These are phyloP conservation scores for Vitis rotundifolia DNA, from an alignment of 164 flowering plant genomes.

Conservation along the genomic window DNA sequence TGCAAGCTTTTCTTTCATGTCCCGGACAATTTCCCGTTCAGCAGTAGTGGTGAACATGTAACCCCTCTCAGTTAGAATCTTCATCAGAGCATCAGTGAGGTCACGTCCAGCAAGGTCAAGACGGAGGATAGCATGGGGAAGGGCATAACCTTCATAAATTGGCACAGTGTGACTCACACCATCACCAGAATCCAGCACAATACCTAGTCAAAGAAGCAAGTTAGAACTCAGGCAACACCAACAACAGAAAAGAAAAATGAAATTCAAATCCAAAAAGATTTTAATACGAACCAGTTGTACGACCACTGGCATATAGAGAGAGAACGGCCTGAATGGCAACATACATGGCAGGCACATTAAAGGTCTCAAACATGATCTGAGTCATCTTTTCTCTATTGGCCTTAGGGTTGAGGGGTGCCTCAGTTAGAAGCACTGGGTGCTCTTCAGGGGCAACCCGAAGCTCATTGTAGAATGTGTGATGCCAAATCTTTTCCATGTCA, in stretches of 20 bases:
- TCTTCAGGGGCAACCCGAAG: constrained; percentile 54
- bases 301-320: constrained; percentile 52
- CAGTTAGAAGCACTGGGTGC: constrained; percentile 53
- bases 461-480: constrained; percentile 55
- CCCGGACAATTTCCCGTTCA: constrained; percentile 58
- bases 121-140: constrained; percentile 55
- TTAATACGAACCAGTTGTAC: constrained; percentile 42
- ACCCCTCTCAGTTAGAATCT: constrained; percentile 55
- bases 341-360: constrained; percentile 53
- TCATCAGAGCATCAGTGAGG: constrained; percentile 52
- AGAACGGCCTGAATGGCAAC: constrained; percentile 54
- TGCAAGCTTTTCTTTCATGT: constrained; percentile 52
- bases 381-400: constrained; percentile 59
- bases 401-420: constrained; percentile 52
- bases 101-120: constrained; percentile 56
- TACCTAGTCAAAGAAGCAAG: constrained; percentile 24
- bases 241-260: neutral
- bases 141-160: constrained; percentile 53
- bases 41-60: constrained; percentile 57
- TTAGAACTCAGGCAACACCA: neutral
- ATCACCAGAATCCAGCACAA: constrained; percentile 51
- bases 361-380: constrained; percentile 52
- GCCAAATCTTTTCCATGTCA: constrained; percentile 57
- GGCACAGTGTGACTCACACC: constrained; percentile 57
- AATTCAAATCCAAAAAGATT: neutral